phyloP scores from a whole-genome alignment of 108 stramenopile species.

The Pseudonitzschia multistriata region DNA sequence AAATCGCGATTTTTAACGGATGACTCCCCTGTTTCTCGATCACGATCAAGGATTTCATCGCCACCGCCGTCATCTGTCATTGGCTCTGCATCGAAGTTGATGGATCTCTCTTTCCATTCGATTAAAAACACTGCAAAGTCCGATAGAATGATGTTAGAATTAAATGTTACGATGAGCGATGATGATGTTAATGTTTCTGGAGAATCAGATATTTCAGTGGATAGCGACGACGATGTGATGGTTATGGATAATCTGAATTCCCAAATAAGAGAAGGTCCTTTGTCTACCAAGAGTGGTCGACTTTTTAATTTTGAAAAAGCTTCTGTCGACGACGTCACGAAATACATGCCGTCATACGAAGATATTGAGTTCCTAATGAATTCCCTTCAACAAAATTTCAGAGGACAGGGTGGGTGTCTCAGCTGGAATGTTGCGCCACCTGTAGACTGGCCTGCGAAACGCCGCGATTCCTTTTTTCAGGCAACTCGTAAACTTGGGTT shows the following conservation, averaged over 20 bases:
- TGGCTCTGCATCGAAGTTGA: background rate
- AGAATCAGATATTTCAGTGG: conserved; percentile 10
- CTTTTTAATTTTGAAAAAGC: conserved; percentile 15
- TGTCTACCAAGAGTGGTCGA: background rate
- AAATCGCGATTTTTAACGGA: conserved; percentile 15
- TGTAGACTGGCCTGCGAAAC: conserved; percentile 44
- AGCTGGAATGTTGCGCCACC: conserved; percentile 67
- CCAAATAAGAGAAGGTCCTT: background rate
- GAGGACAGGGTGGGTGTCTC: conserved; percentile 14
- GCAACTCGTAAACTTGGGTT: conserved; percentile 54
- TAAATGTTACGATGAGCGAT: conserved; percentile 14
- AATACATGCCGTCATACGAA: conserved; percentile 59
- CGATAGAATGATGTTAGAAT: background rate
- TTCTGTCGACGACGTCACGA: conserved; percentile 33
- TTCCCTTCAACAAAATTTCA: conserved; percentile 2
- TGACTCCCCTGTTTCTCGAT: conserved; percentile 9
- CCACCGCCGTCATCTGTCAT: background rate
- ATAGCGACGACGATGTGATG: conserved; percentile 1
- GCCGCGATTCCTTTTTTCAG: conserved; percentile 51
- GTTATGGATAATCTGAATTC: background rate
- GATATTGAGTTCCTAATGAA: conserved; percentile 68
- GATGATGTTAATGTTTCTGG: conserved; percentile 4
- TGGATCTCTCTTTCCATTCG: conserved; percentile 9
- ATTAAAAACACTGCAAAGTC: background rate
- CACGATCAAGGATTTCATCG: conserved; percentile 10